Evolutionary conservation across 306 rosid genomes (phyloP), one percentile per base, ranked within the genome.

Genomic region (Senna tora): DNA sequence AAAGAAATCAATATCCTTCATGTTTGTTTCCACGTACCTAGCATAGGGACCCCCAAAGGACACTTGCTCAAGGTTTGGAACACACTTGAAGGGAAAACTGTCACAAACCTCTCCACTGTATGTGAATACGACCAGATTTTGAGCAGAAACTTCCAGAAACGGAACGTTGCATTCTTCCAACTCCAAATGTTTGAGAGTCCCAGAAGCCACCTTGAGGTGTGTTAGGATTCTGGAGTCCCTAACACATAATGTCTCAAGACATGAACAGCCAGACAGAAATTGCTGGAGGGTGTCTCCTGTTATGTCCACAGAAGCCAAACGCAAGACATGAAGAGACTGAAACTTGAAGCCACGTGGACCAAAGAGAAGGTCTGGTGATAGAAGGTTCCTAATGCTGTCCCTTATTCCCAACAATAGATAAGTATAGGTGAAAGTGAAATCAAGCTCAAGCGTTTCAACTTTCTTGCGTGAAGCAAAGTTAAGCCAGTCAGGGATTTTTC

Each of bases 271-370:
- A 5, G 50, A 33, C 10, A 75, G 67, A 25, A 65, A 12, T 4
- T 46, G 0, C 20, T 74, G 12, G 43, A 74, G 21, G 22, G 30
- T 20, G 14, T 39, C 45, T 7, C 38, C 65, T 42, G 6, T 51
- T 32, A 74, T 55, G 6, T 74, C 78, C 36, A 74, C 78, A 25
- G 58, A 28, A 28, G 28, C 38, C 79, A 74, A 54, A 14, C 66
- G 73, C 16, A 74, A 2, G 0, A 16, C 38, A 5, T 38, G 0
- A 10, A 65, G 17, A 32, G 58, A 17, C 14, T 45, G 1, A 45
- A 45, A 45, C 16, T 45, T 45, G 13, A 45, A 45, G 2, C 50
- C 17, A 13, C 14, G 13, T 13, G 50, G 50, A 45, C 50, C 17
- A 45, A 45, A 45, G 0, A 45, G 17, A 16, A 45, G 17, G 14